Evolutionary conservation across 192 early-diverging fungal genomes (phyloP).

Genomic region (Thamnidium elegans): DNA sequence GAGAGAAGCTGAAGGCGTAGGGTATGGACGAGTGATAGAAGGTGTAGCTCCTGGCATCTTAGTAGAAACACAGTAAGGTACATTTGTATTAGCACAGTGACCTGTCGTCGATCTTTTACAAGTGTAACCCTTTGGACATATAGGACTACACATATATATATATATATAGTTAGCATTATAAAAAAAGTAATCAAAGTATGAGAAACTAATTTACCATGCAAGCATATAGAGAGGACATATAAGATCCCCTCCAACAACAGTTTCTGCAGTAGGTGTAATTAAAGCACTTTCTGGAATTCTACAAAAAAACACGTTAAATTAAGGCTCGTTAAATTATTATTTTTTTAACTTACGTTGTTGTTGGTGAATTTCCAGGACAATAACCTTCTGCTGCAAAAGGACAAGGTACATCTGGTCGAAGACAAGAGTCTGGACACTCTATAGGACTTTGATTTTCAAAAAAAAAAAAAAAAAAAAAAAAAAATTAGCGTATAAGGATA

Average conservation of each 20-base stretch:
- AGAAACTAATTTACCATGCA: conserved; percentile 3
- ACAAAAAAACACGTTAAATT: no score
- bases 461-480: background rate
- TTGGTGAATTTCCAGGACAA: background rate
- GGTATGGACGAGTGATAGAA: no score
- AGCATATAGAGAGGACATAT: background rate
- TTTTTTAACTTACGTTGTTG: background rate
- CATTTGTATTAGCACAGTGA: background rate
- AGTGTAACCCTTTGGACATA: background rate
- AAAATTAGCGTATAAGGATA: background rate
- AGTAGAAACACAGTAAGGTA: background rate
- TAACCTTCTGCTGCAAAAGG: background rate
- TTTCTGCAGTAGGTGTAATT: background rate
- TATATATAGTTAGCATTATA: no score
- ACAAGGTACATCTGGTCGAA: conserved; percentile 2
- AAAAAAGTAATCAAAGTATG: no score
- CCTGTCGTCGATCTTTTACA: background rate
- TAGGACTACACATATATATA: background rate
- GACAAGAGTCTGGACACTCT: background rate
- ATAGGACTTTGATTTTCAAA: background rate
- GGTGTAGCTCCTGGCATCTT: no score
- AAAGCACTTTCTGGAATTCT: no score
- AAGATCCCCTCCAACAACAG: background rate
- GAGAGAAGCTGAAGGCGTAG: no score
- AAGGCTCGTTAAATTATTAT: no score